Conservation (phyloP, 2,329 filamentous ascomycete genomes). For the Verticillium albo-atrum region DNA sequence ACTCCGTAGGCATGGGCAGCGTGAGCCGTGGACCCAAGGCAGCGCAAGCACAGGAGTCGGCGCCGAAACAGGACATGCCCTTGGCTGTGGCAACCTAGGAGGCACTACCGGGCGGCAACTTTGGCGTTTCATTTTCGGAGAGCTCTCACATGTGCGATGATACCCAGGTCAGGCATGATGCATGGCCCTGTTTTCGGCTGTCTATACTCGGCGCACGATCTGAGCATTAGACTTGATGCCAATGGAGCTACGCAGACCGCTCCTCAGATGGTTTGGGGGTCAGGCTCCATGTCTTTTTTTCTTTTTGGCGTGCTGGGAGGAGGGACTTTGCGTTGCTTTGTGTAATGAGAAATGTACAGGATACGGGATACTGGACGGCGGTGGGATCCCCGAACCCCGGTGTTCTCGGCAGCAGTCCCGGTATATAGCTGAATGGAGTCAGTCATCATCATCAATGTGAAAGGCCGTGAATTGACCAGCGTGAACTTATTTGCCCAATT, state of each 20-base stretch:
- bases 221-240: neutral
- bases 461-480: neutral
- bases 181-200: neutral
- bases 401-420: neutral
- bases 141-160: neutral
- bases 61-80: constrained; percentile 10
- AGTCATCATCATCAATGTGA: neutral
- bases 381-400: neutral
- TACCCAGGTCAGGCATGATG: neutral
- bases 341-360: neutral
- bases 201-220: neutral
- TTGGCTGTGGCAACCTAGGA: constrained; percentile 10
- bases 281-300: neutral
- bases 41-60: constrained; percentile 7
- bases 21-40: constrained; percentile 11
- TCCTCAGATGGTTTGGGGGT: neutral
- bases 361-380: neutral
- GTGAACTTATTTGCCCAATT: too few relatives aligned
- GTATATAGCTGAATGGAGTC: neutral
- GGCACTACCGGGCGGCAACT: constrained; percentile 5
- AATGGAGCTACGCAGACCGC: neutral
- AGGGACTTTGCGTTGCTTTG: neutral
- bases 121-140: neutral
- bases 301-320: neutral
- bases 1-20: neutral